phyloP scores from a whole-genome alignment of 257 asterid genomes.

The Solanum ossicruentum region DNA sequence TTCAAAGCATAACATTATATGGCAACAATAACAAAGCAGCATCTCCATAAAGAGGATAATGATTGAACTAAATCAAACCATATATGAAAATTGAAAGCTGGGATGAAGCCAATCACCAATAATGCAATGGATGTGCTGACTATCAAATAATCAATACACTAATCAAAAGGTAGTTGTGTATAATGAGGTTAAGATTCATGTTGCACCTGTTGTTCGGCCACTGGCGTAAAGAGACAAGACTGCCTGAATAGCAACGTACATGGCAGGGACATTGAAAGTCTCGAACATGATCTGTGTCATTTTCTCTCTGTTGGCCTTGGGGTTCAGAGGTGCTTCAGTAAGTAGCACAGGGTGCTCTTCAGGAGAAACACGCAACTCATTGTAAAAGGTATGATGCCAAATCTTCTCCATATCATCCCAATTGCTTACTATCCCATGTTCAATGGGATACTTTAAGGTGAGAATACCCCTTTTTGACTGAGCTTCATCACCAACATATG shows the following conservation, averaged over 20 bases:
- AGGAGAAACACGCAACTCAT: slow-evolving; percentile 33
- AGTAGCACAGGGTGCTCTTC: slow-evolving; percentile 38
- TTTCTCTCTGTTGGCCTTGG: slow-evolving; percentile 34
- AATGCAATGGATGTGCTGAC: background rate
- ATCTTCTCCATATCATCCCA: slow-evolving; percentile 46
- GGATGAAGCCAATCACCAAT: background rate
- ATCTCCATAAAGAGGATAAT: background rate
- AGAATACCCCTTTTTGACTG: slow-evolving; percentile 30
- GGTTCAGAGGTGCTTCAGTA: slow-evolving; percentile 38
- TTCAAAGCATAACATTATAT: background rate
- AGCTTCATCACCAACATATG: slow-evolving; percentile 31
- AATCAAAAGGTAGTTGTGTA: background rate
- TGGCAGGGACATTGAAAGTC: slow-evolving; percentile 31
- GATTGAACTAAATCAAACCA: background rate
- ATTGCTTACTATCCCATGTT: slow-evolving; percentile 36
- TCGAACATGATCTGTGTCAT: slow-evolving; percentile 43
- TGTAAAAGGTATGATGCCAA: slow-evolving; percentile 39
- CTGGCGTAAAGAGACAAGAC: slow-evolving; percentile 39
- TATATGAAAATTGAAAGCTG: background rate
- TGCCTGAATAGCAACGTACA: slow-evolving; percentile 43
- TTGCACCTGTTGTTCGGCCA: slow-evolving; percentile 34
- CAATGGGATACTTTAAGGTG: slow-evolving; percentile 28
- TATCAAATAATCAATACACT: background rate
- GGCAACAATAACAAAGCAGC: background rate
- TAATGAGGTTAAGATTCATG: background rate